Conservation (phyloP, 2,329 filamentous ascomycete species). For the Neonectria ditissima region DNA sequence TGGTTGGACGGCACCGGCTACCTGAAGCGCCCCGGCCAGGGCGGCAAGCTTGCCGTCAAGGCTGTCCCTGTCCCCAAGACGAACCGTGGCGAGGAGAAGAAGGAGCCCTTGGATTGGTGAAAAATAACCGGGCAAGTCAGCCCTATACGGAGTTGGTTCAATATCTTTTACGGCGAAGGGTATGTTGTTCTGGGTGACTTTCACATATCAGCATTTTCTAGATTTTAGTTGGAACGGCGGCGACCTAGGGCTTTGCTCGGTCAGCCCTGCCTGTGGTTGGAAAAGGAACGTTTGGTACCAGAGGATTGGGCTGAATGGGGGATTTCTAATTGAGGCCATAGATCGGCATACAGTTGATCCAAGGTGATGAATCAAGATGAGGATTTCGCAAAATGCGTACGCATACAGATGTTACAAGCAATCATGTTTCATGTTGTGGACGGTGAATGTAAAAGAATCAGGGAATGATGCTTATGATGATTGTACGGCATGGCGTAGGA, state of each 20-base stretch:
- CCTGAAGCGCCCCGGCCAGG: slow-evolving; percentile 69
- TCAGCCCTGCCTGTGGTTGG: slow-evolving; percentile 16
- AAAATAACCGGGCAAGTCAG: slow-evolving; percentile 41
- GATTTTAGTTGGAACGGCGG: slow-evolving; percentile 27
- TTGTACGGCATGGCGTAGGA: slow-evolving; percentile 60
- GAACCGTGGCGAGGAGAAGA: slow-evolving; percentile 85
- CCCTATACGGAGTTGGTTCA: slow-evolving; percentile 19
- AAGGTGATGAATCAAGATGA: slow-evolving; percentile 26
- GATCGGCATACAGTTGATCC: slow-evolving; percentile 28
- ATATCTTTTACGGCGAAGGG: slow-evolving; percentile 41
- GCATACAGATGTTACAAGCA: neutral
- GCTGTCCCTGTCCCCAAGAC: slow-evolving; percentile 83
- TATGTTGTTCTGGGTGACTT: slow-evolving; percentile 33
- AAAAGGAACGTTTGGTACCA: slow-evolving; percentile 30
- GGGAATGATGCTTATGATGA: neutral
- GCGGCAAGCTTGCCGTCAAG: slow-evolving; percentile 68
- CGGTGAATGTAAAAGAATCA: neutral
- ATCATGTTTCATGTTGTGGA: neutral
- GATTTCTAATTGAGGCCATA: slow-evolving; percentile 30
- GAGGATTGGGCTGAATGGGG: slow-evolving; percentile 23
- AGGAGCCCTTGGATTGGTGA: slow-evolving; percentile 90
- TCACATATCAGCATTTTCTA: slow-evolving; percentile 39
- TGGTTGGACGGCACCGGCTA: slow-evolving; percentile 93
- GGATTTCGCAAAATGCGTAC: slow-evolving; percentile 14
- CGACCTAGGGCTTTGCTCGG: slow-evolving; percentile 27